Percentiles rank a stretch among this genome's conserved stretches.
These are phyloP conservation scores for Colletotrichum incanum DNA, from an alignment of 2,329 filamentous ascomycete genomes.

Conservation along the genomic window DNA sequence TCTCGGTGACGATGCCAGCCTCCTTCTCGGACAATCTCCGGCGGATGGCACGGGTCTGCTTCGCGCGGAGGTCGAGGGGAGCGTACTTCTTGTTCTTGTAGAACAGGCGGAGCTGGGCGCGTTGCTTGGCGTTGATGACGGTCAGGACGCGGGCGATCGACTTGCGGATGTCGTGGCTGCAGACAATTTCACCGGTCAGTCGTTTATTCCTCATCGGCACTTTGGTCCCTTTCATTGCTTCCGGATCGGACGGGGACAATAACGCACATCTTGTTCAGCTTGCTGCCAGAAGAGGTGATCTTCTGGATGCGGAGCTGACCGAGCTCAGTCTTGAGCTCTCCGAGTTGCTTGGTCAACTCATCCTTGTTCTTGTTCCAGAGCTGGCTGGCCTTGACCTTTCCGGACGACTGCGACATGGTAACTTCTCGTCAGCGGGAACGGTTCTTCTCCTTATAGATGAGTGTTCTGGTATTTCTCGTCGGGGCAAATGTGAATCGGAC, in stretches of 20 bases:
- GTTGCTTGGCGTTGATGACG: slow-evolving; percentile 99
- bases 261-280: slow-evolving; percentile 96
- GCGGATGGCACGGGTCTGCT: slow-evolving; percentile 98
- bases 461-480: slow-evolving; percentile 24
- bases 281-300: slow-evolving; percentile 94
- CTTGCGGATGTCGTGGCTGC: slow-evolving; percentile 98
- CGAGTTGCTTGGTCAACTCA: slow-evolving; percentile 95
- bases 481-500: slow-evolving; percentile 15
- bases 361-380: slow-evolving; percentile 99
- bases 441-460: slow-evolving; percentile 2
- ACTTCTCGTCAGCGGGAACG: slow-evolving; percentile 42
- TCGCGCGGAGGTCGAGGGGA: slow-evolving; percentile 97
- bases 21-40: slow-evolving; percentile 95
- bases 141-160: slow-evolving; percentile 99
- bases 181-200: slow-evolving; percentile 40
- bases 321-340: slow-evolving; percentile 96
- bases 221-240: slow-evolving; percentile 40
- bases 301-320: slow-evolving; percentile 98
- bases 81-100: slow-evolving; percentile 99
- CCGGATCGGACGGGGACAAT: slow-evolving; percentile 35
- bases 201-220: slow-evolving; percentile 20
- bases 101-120: slow-evolving; percentile 97
- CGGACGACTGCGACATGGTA: slow-evolving; percentile 57
- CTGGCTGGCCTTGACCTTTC: slow-evolving; percentile 92
- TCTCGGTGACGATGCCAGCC: slow-evolving; percentile 86